phyloP scores from a whole-genome alignment of 75 land plant genomes.

The Pseudotsuga menziesii region DNA sequence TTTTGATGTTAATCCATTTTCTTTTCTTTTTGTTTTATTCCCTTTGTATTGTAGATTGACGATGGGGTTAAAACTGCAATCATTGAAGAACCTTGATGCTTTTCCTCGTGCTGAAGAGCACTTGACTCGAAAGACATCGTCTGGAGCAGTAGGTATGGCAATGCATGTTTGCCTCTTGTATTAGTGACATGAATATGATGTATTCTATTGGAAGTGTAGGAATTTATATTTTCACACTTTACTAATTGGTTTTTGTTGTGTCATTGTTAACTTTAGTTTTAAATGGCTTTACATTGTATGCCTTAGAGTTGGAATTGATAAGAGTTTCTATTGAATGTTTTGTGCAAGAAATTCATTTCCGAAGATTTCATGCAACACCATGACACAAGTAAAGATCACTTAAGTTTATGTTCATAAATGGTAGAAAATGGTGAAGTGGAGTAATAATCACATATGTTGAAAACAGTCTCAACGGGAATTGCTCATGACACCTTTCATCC shows the following conservation, averaged over 20 bases:
- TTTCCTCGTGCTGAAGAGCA: slow-evolving; percentile 97
- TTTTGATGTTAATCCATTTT: not conserved
- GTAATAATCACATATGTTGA: not conserved
- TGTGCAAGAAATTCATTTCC: not conserved
- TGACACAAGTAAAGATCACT: not conserved
- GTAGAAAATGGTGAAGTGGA: not conserved
- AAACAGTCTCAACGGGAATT: not conserved
- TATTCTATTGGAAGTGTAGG: not conserved
- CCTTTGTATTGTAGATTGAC: slow-evolving; percentile 7
- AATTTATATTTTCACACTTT: not conserved
- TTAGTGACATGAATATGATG: not conserved
- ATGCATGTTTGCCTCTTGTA: not conserved
- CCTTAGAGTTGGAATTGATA: not conserved
- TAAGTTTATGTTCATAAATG: not conserved
- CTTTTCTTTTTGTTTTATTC: not conserved
- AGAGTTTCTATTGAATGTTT: not conserved
- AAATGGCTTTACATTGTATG: not conserved
- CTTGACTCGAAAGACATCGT: slow-evolving; percentile 23
- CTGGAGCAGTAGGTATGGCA: slow-evolving; percentile 8
- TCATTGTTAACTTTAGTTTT: not conserved
- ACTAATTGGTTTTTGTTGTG: not conserved
- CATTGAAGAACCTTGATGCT: slow-evolving; percentile 71
- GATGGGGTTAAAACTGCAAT: slow-evolving; percentile 61
- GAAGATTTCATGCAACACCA: not conserved
- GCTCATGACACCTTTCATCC: not conserved